Base-by-base conservation (phyloP, 345 rosid genomes). In the Conringia planisiliqua region DNA sequence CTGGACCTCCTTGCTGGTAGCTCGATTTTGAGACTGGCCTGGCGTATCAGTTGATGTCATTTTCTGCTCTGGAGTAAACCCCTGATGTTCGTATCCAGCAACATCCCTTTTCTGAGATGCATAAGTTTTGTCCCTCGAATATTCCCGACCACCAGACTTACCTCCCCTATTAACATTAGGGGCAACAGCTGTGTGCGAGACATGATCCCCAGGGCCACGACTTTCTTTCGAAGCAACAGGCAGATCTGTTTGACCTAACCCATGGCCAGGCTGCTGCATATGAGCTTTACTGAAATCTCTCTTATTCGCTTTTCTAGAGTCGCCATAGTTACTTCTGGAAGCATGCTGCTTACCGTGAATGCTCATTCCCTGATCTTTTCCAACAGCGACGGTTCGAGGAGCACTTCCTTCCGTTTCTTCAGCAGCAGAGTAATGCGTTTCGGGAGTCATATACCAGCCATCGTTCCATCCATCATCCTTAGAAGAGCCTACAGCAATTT, bases 381-480 rank as follows among this genome's bases (percentile, higher is more conserved):
- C 76, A 79, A 60, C 79, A 78, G 82, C 77, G 61, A 72, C 66
- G 16, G 72, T 7, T 39, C 40, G 60, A 17, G 73, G 76, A 72
- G 76, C 76, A 64, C 64, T 44, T 7, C 79, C 62, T 43, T 78
- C 79, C 62, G 81, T 43, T 62, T 66, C 74, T 56, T 84, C 86
- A 16, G 88, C 68, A 24, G 76, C 44, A 16, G 82, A 59, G 60
- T 76, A 75, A 42, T 83, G 68, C 62, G 70, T 72, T 62, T 84
- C 88, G 22, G 92, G 86, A 55, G 85, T 71, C 83, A 72, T 83
- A 58, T 27, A 18, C 92, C 88, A 78, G 71, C 87, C 86, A 72
- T 87, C 96, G 61, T 38, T 71, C 87, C 82, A 83, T 29, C 65
- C 76, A 60, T 84, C 89, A 76, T 87, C 89, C 75, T 84, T 84